These are phyloP conservation scores for Talaromyces sp. DNA, from an alignment of 2,329 filamentous ascomycete genomes.

Conservation along the genomic window DNA sequence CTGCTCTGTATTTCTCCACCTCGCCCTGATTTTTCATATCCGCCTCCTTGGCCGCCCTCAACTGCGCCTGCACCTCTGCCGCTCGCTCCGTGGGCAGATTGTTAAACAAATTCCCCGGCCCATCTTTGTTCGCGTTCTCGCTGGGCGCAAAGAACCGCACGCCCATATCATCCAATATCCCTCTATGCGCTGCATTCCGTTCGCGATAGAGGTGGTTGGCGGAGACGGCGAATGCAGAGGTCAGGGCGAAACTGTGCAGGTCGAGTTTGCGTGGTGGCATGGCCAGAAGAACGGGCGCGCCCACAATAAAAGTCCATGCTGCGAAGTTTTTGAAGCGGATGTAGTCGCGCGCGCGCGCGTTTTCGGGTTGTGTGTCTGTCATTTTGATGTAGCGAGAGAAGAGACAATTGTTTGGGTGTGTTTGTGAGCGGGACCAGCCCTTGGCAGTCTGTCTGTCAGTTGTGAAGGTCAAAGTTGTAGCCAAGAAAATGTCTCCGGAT, in stretches of 20 bases:
- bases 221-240: constrained; percentile 26
- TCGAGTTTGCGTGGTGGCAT: constrained; percentile 34
- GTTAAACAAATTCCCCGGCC: constrained; percentile 4
- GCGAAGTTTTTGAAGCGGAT: constrained; percentile 36
- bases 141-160: constrained; percentile 3
- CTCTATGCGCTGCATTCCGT: constrained; percentile 23
- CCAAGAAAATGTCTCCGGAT: too few species aligned
- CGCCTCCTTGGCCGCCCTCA: constrained; percentile 21
- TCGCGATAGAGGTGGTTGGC: constrained; percentile 33
- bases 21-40: constrained; percentile 27
- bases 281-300: constrained; percentile 21
- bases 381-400: background rate
- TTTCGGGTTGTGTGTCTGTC: background rate
- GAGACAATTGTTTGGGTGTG: background rate
- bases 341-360: constrained; percentile 31
- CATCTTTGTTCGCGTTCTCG: background rate
- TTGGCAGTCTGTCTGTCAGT: background rate
- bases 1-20: constrained; percentile 28
- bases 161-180: constrained; percentile 27
- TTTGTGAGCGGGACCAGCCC: background rate
- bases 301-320: constrained; percentile 33
- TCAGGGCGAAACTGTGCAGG: constrained; percentile 32
- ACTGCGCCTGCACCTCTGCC: constrained; percentile 25
- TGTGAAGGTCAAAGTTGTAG: too few species aligned
- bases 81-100: constrained; percentile 30